Evolutionary conservation across 2,329 filamentous ascomycete genomes (phyloP).

Genomic region (Xylaria sp.): DNA sequence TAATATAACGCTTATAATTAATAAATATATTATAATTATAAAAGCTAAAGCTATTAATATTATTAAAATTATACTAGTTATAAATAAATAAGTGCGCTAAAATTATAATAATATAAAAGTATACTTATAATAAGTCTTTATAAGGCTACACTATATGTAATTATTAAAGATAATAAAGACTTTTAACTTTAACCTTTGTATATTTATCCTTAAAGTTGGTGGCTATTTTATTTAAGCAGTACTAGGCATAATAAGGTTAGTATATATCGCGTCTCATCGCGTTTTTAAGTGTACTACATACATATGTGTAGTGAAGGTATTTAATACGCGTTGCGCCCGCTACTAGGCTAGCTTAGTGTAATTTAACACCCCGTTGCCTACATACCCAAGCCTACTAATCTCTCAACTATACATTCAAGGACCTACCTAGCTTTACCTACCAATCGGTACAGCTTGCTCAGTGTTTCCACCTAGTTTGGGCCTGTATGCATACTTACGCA

Average conservation of each 20-base stretch:
- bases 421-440: neutral
- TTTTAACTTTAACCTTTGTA: too few species aligned
- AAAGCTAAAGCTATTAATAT: too few species aligned
- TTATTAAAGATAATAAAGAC: too few species aligned
- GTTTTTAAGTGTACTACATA: conserved; percentile 5
- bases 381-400: neutral
- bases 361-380: neutral
- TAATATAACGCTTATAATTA: too few species aligned
- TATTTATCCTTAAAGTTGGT: too few species aligned
- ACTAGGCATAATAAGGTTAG: conserved; percentile 20
- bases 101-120: too few species aligned
- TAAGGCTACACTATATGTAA: too few species aligned
- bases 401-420: neutral
- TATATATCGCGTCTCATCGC: conserved; percentile 28
- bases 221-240: neutral
- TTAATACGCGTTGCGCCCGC: conserved; percentile 21
- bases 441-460: neutral
- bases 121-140: too few species aligned
- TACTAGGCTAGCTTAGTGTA: neutral
- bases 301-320: neutral
- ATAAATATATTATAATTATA: too few species aligned
- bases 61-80: too few species aligned
- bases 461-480: neutral
- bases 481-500: neutral
- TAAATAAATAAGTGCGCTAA: too few species aligned